Conservation (phyloP, 352 stramenopile genomes). For the Globisporangium splendens region DNA sequence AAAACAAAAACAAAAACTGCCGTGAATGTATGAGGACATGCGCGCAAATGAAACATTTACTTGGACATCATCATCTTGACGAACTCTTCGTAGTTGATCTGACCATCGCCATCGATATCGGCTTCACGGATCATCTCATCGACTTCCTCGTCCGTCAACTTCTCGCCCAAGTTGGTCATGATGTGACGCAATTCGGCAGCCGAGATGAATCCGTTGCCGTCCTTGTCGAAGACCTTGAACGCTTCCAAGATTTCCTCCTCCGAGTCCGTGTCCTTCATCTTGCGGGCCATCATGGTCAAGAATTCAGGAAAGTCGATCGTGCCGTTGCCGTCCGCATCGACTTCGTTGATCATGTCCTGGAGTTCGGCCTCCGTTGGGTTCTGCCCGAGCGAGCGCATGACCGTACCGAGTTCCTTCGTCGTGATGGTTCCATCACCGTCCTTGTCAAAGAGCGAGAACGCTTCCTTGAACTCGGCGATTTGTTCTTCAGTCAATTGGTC, state of each 20-base stretch:
- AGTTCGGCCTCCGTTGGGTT: slow-evolving; percentile 98
- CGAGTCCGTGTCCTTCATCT: slow-evolving; percentile 99
- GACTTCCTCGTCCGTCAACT: slow-evolving; percentile 98
- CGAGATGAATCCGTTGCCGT: slow-evolving; percentile 99
- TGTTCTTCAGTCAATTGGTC: slow-evolving; percentile 93
- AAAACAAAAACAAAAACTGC: slow-evolving; percentile 1
- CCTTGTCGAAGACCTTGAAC: slow-evolving; percentile 99
- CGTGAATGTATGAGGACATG: neutral
- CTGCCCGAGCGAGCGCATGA: slow-evolving; percentile 98
- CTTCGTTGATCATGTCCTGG: slow-evolving; percentile 99
- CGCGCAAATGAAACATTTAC: slow-evolving; percentile 47
- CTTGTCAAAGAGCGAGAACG: slow-evolving; percentile 99
- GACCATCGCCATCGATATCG: slow-evolving; percentile 97
- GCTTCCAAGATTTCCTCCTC: slow-evolving; percentile 98
- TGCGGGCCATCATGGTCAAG: slow-evolving; percentile 99
- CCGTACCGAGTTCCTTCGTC: slow-evolving; percentile 98
- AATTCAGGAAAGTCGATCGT: slow-evolving; percentile 99
- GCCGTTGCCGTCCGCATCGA: slow-evolving; percentile 99
- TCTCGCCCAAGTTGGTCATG: slow-evolving; percentile 99
- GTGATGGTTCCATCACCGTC: slow-evolving; percentile 98
- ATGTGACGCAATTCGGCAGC: slow-evolving; percentile 97
- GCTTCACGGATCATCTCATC: slow-evolving; percentile 99
- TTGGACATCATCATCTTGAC: slow-evolving; percentile 99
- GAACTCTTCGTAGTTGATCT: slow-evolving; percentile 99
- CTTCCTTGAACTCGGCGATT: slow-evolving; percentile 99